Conservation (phyloP, 2,329 filamentous ascomycete genomes). For the Intubia oerlemansii region DNA sequence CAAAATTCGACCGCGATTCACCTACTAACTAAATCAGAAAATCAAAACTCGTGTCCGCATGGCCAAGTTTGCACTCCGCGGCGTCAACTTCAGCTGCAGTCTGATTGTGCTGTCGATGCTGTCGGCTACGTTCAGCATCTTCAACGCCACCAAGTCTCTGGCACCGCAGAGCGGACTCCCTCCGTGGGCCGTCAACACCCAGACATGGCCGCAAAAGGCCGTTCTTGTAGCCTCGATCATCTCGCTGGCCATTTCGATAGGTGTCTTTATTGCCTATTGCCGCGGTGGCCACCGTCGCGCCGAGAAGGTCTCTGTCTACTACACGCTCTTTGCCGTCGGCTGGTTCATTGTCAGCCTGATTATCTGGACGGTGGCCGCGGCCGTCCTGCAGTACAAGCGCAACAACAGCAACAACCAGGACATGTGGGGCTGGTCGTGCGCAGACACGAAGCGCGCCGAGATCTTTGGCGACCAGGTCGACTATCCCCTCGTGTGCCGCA, state of each 20-base stretch:
- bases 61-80: slow-evolving; percentile 86
- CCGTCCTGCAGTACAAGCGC: slow-evolving; percentile 59
- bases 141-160: slow-evolving; percentile 65
- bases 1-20: background rate
- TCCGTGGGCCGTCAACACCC: slow-evolving; percentile 62
- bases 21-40: slow-evolving; percentile 38
- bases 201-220: slow-evolving; percentile 74
- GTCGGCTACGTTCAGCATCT: slow-evolving; percentile 72
- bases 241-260: slow-evolving; percentile 57
- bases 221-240: slow-evolving; percentile 61
- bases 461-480: slow-evolving; percentile 64
- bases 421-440: slow-evolving; percentile 97
- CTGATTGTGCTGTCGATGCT: slow-evolving; percentile 87
- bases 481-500: slow-evolving; percentile 77
- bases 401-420: slow-evolving; percentile 59
- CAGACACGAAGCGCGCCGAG: slow-evolving; percentile 60
- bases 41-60: slow-evolving; percentile 78
- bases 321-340: slow-evolving; percentile 77
- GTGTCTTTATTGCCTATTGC: slow-evolving; percentile 72
- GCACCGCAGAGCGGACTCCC: slow-evolving; percentile 61
- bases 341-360: slow-evolving; percentile 88
- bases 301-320: slow-evolving; percentile 87
- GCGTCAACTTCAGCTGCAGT: slow-evolving; percentile 92
- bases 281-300: slow-evolving; percentile 72
- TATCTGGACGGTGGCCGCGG: slow-evolving; percentile 80